Base-by-base conservation (phyloP, 2,329 filamentous ascomycete genomes). In the Aureobasidium zeae region DNA sequence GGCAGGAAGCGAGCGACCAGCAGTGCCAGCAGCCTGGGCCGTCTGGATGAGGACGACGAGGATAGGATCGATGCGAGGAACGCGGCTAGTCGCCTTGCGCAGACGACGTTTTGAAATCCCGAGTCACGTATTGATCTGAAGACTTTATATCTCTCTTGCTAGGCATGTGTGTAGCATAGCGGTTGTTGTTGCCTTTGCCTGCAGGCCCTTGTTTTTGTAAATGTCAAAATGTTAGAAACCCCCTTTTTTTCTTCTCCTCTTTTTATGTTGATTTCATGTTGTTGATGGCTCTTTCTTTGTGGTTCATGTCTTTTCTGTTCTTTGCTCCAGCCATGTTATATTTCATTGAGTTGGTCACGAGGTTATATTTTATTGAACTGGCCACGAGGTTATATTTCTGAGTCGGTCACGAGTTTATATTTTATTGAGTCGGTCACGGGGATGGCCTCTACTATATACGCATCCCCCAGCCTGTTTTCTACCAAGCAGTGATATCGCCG, bases 401-500 rank as follows among this genome's bases (percentile, higher is more conserved):
- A 9, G 32, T 44, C 41, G 21, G 34, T 30, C 25, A 15, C 29
- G 13, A 32, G n/a, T n/a, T n/a, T n/a, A n/a, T n/a, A n/a, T n/a
- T n/a, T n/a, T n/a, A n/a, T n/a, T n/a, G n/a, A n/a, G n/a, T n/a
- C n/a, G n/a, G n/a, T n/a, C n/a, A n/a, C n/a, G n/a, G n/a, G n/a
- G n/a, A n/a, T n/a, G n/a, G n/a, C n/a, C n/a, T n/a, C n/a, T n/a
- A n/a, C 29, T 17, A 4, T 13, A 6, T 13, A 9, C n/a, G 9
- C 9, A 9, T 28, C 16, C 11, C 26, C n/a, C 8, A 3, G 2
- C 16, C 11, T 10, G 17, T 22, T 13, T 30, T 17, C 31, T 75
- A 95, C 88, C 88, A 95, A 16, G 86, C 87, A 24, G 87, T 94
- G 54, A 95, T 94, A 59, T 96, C 91, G 48, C 89, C 89, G 15